Evolutionary conservation across 805 yeast genomes (phyloP), one percentile per base, ranked within the genome.

Genomic region (Suhomyces sp.): DNA sequence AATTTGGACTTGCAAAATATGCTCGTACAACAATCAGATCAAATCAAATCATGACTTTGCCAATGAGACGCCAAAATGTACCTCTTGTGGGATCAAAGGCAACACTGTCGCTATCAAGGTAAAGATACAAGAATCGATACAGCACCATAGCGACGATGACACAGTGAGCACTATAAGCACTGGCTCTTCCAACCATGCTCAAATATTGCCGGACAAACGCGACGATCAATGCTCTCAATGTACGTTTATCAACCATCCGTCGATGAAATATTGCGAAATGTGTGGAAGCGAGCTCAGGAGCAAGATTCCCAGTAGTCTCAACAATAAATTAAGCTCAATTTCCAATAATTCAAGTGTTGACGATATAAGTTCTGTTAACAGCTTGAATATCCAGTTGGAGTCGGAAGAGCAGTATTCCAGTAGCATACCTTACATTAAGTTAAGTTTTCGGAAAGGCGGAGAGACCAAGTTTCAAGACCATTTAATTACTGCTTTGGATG

Each of bases 1-100:
- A 17, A 33, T 12, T 17, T 93, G 99, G 99, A 78, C 79, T 1
- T 93, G 99, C 65, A 86, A 87, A n/a, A 92, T 94, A 3, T 93
- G 99, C 67, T 82, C 83, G n/a, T 87, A 76, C 63, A 75, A 84
- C 22, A 89, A 90, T 61, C 67, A 61, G 44, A 54, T 67, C 21
- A 39, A 53, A 7, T 44, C 57, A 12, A 55, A 56, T 8, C 53
- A 56, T 15, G 64, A 66, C 43, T 31, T 61, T 20, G 55, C 53
- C 19, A 39, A 53, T 17, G 53, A 57, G n/a, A 58, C 59, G 12
- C 44, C 64, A n/a, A 57, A 59, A 48, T 75, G 79, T 55, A 64
- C 60, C 1, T 67, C 76, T 6, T 75, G 79, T 60, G 79, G 79
- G 9, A 65, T 75, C 15, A 66, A 54, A 17, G 59, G 66, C 3